A percentile compares a stretch with the other conserved stretches of the same genome.
Evolutionary conservation across 2,329 filamentous ascomycete genomes (phyloP).

Genomic region (Pseudogymnoascus destructans): DNA sequence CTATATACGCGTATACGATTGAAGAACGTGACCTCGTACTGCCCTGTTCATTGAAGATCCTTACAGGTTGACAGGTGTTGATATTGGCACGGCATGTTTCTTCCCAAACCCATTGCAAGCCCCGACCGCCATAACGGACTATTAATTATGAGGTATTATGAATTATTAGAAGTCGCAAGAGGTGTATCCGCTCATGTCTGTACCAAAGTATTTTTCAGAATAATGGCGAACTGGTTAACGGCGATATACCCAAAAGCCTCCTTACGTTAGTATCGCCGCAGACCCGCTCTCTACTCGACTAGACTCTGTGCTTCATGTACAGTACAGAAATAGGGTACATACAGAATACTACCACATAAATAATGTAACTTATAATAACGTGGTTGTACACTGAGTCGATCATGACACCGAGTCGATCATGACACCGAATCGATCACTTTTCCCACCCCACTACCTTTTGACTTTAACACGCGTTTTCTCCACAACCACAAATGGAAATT

Average conservation of each 20-base stretch:
- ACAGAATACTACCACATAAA: neutral
- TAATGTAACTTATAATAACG: neutral
- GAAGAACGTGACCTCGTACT: too few relatives aligned
- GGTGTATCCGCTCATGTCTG: neutral
- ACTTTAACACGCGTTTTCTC: too few relatives aligned
- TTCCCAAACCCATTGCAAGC: neutral
- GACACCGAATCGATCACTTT: too few relatives aligned
- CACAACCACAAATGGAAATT: too few relatives aligned
- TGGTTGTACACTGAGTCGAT: too few relatives aligned
- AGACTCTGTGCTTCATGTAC: neutral
- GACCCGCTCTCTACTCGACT: neutral
- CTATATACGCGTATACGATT: too few relatives aligned
- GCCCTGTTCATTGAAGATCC: too few relatives aligned
- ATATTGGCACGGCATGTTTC: neutral
- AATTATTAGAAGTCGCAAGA: neutral
- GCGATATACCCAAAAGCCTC: neutral
- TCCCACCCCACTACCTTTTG: too few relatives aligned
- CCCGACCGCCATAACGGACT: neutral
- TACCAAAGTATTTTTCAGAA: neutral
- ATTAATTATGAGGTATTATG: neutral
- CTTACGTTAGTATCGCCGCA: neutral
- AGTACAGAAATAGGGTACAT: neutral
- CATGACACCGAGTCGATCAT: too few relatives aligned
- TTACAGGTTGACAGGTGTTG: neutral
- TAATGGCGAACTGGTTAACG: neutral